Evolutionary conservation across 208 protist species (phyloP).

Genomic region (Leishmania major): DNA sequence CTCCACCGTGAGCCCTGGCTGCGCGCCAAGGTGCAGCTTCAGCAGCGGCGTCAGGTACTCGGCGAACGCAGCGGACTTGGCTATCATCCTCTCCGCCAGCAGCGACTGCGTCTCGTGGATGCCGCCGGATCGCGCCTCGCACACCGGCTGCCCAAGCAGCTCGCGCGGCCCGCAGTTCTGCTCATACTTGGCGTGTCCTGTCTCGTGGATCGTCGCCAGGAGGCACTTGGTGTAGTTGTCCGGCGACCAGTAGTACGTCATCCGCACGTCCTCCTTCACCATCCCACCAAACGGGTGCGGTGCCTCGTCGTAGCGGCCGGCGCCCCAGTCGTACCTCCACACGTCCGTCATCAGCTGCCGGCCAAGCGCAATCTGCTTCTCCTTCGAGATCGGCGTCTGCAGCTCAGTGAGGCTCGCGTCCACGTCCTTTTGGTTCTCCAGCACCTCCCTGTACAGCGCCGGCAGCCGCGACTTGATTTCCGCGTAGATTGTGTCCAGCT

Average conservation of each 20-base stretch:
- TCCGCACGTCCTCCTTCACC: constrained; percentile 62
- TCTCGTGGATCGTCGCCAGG: constrained; percentile 52
- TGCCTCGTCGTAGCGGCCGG: constrained; percentile 68
- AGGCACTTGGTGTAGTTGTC: constrained; percentile 46
- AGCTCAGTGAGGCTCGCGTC: not conserved
- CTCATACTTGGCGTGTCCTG: constrained; percentile 9
- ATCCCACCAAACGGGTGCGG: constrained; percentile 82
- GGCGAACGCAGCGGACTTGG: too few species aligned
- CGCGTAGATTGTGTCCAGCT: constrained; percentile 55
- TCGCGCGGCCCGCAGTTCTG: constrained; percentile 44
- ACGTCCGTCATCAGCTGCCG: constrained; percentile 30
- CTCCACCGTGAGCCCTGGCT: constrained; percentile 35
- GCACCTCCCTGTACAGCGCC: constrained; percentile 54
- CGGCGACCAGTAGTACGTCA: constrained; percentile 71
- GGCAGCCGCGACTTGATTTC: constrained; percentile 59
- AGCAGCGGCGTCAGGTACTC: constrained; percentile 21
- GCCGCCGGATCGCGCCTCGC: constrained; percentile 51
- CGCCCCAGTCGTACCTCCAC: constrained; percentile 81
- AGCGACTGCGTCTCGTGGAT: constrained; percentile 84
- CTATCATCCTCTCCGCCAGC: not conserved
- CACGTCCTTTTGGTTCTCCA: constrained; percentile 34
- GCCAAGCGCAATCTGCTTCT: constrained; percentile 43
- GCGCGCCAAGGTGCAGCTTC: constrained; percentile 41
- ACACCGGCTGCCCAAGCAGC: constrained; percentile 59
- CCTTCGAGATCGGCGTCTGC: constrained; percentile 32